Percentiles rank a stretch among this genome's conserved stretches.
Evolutionary conservation across 805 yeast species (phyloP).

Genomic region (Saccharomyces paradoxus): DNA sequence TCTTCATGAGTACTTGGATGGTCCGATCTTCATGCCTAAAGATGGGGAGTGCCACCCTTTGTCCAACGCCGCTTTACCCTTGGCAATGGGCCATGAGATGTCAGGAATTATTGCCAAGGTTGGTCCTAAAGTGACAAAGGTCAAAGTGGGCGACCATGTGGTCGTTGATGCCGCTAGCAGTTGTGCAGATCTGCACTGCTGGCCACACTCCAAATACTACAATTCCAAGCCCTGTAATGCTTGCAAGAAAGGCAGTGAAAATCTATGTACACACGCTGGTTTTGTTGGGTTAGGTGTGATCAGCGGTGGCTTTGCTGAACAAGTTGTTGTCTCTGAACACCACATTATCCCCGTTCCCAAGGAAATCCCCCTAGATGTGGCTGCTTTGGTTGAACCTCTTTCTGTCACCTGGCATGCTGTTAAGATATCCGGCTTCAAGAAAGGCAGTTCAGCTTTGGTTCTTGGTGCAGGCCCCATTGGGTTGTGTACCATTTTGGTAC

Average conservation of each 20-base stretch:
- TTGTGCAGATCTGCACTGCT: constrained; percentile 41
- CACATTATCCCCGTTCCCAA: constrained; percentile 38
- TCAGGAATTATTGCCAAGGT: constrained; percentile 39
- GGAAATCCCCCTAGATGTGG: constrained; percentile 41
- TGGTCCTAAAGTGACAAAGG: constrained; percentile 38
- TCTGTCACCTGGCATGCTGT: constrained; percentile 54
- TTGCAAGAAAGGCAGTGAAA: constrained; percentile 43
- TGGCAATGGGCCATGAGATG: constrained; percentile 48
- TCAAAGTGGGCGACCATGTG: constrained; percentile 50
- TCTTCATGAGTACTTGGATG: constrained; percentile 46
- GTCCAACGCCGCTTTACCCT: constrained; percentile 36
- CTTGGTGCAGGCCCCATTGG: constrained; percentile 62
- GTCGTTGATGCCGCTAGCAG: constrained; percentile 55
- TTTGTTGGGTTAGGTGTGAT: constrained; percentile 49
- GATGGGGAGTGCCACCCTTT: constrained; percentile 31
- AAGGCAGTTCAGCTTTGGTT: constrained; percentile 42
- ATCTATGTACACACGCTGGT: constrained; percentile 43
- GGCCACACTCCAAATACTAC: constrained; percentile 27
- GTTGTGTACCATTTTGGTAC: constrained; percentile 46
- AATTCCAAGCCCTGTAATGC: constrained; percentile 10
- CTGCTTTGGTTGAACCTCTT: constrained; percentile 50
- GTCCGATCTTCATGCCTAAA: constrained; percentile 48
- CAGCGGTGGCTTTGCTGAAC: constrained; percentile 50
- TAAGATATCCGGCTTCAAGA: constrained; percentile 36
- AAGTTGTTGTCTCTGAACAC: constrained; percentile 35